Percentiles rank a stretch among this genome's conserved stretches.
These are phyloP conservation scores for Hypoxylon perforatum DNA, from an alignment of 495 filamentous ascomycete genomes.

Conservation along the genomic window DNA sequence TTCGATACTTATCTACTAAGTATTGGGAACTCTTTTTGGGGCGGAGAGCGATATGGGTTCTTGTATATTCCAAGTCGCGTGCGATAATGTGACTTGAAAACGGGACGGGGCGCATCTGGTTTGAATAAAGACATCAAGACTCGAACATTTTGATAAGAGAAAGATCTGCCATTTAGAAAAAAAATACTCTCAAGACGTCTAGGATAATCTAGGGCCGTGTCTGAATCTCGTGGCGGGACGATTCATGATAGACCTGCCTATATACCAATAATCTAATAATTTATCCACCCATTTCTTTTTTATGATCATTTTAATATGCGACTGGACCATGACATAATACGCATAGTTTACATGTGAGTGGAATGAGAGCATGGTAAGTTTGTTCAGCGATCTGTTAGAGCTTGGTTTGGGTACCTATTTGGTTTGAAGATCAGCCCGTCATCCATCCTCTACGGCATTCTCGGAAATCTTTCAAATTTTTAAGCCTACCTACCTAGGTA, in stretches of 20 bases:
- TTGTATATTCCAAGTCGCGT: constrained; percentile 44
- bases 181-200: constrained; percentile 11
- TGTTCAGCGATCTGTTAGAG: no score
- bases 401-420: no score
- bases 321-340: no score
- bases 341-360: no score
- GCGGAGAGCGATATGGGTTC: constrained; percentile 16
- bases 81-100: constrained; percentile 6
- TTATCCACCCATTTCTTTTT: constrained; percentile 23
- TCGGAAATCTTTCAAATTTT: not conserved
- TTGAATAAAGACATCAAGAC: constrained; percentile 16
- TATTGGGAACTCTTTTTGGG: constrained; percentile 7
- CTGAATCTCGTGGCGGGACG: constrained; percentile 36
- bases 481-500: not conserved
- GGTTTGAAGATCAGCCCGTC: no score
- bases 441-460: not conserved
- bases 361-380: no score
- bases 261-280: constrained; percentile 43
- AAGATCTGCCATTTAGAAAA: constrained; percentile 37
- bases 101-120: constrained; percentile 31
- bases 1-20: constrained; percentile 15
- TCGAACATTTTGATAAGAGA: constrained; percentile 25
- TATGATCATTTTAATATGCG: not conserved
- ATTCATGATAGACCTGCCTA: constrained; percentile 43
- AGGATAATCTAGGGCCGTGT: constrained; percentile 22